A percentile compares a stretch with the other conserved stretches of the same genome.
Conservation (phyloP, 352 stramenopile species). For the Pythium scleroteichum region DNA sequence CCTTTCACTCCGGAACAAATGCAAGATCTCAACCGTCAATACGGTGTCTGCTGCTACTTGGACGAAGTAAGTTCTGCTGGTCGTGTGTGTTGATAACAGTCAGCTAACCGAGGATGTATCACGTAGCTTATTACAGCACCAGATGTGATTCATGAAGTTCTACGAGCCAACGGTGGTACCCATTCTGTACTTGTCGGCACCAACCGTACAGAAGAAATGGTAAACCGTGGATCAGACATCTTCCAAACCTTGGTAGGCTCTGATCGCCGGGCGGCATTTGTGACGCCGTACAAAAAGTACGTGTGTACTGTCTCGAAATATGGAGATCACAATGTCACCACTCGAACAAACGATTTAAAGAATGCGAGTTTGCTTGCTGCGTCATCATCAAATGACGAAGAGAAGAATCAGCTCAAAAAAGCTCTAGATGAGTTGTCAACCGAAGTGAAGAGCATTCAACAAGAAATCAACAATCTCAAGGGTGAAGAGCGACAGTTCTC, state of each 20-base stretch:
- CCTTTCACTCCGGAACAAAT: slow-evolving; percentile 69
- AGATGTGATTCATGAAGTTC: slow-evolving; percentile 80
- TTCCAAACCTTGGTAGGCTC: slow-evolving; percentile 53
- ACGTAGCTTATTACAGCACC: slow-evolving; percentile 73
- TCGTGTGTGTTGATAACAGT: too few relatives aligned
- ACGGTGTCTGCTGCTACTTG: slow-evolving; percentile 73
- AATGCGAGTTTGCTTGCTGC: slow-evolving; percentile 65
- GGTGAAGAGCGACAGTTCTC: slow-evolving; percentile 61
- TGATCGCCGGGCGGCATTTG: slow-evolving; percentile 72
- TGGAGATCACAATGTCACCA: slow-evolving; percentile 80
- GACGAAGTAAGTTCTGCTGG: slow-evolving; percentile 52
- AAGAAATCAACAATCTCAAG: slow-evolving; percentile 68
- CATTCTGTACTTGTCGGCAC: slow-evolving; percentile 81
- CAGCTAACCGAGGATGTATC: not conserved
- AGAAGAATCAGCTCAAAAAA: slow-evolving; percentile 63
- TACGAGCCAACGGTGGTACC: slow-evolving; percentile 64
- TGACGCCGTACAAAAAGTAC: slow-evolving; percentile 88
- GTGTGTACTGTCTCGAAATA: slow-evolving; percentile 88
- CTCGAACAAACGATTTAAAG: slow-evolving; percentile 78
- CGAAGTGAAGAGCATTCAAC: slow-evolving; percentile 47
- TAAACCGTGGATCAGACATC: slow-evolving; percentile 68
- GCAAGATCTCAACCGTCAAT: slow-evolving; percentile 43
- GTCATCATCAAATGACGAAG: slow-evolving; percentile 78
- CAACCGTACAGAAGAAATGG: slow-evolving; percentile 71
- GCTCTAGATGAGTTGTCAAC: slow-evolving; percentile 43